Percentiles rank a stretch among this genome's conserved stretches.
Evolutionary conservation across 2,329 filamentous ascomycete genomes (phyloP).

Genomic region (Chaetomium globosum): DNA sequence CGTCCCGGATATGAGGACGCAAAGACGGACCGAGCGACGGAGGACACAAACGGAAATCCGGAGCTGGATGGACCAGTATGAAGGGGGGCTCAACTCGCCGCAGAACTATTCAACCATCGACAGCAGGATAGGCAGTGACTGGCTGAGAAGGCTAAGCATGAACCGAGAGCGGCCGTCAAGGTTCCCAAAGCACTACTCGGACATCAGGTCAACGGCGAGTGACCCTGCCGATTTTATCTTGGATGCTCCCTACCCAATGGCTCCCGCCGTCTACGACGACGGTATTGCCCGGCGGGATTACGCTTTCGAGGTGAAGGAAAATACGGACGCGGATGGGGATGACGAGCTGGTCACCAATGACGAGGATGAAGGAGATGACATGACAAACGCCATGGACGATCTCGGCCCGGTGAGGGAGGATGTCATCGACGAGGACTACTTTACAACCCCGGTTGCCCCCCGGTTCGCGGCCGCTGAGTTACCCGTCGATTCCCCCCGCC

Average conservation of each 20-base stretch:
- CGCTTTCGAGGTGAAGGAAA: constrained; percentile 54
- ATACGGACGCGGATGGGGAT: constrained; percentile 84
- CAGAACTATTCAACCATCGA: constrained; percentile 55
- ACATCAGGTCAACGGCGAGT: constrained; percentile 62
- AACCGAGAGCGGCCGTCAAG: constrained; percentile 53
- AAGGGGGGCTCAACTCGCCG: constrained; percentile 52
- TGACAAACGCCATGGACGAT: constrained; percentile 47
- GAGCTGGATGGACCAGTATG: constrained; percentile 82
- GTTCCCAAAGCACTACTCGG: constrained; percentile 53
- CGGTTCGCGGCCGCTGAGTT: constrained; percentile 44
- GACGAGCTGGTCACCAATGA: constrained; percentile 86
- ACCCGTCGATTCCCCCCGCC: constrained; percentile 40
- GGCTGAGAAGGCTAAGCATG: constrained; percentile 57
- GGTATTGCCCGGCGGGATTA: constrained; percentile 47
- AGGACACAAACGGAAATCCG: constrained; percentile 81
- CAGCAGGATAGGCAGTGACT: constrained; percentile 49
- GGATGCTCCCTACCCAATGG: constrained; percentile 41
- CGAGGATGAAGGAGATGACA: constrained; percentile 62
- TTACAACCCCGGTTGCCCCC: constrained; percentile 54
- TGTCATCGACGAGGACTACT: constrained; percentile 54
- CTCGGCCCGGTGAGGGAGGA: constrained; percentile 37
- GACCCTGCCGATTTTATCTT: constrained; percentile 66
- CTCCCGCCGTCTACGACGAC: constrained; percentile 37
- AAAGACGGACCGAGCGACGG: constrained; percentile 64
- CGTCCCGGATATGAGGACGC: constrained; percentile 66